Evolutionary conservation across 2,329 filamentous ascomycete genomes (phyloP).

Genomic region (Phaeosphaeriaceae sp.): DNA sequence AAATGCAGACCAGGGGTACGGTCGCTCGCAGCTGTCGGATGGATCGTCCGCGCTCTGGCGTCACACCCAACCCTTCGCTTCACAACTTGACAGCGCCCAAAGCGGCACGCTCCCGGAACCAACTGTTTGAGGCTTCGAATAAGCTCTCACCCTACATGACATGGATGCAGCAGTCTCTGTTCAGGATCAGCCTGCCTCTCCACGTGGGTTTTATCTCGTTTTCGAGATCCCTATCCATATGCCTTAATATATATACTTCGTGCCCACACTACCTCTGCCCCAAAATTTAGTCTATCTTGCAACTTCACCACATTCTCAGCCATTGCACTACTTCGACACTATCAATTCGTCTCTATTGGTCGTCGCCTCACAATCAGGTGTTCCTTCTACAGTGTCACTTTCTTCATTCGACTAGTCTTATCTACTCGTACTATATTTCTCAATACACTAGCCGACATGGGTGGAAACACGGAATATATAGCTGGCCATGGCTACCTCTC

Average conservation of each 20-base stretch:
- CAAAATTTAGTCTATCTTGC: constrained; percentile 2
- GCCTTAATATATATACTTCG: constrained; percentile 38
- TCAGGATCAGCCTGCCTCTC: constrained; percentile 44
- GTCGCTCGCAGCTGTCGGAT: constrained; percentile 37
- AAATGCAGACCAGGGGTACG: constrained; percentile 34
- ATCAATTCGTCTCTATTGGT: not conserved
- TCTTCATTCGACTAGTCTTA: constrained; percentile 35
- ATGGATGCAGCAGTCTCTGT: constrained; percentile 43
- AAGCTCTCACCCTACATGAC: constrained; percentile 43
- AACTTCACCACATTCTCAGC: not conserved
- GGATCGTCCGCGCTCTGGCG: constrained; percentile 41
- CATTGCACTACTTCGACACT: not conserved
- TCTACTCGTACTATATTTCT: constrained; percentile 34
- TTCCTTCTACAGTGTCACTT: constrained; percentile 14
- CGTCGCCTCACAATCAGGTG: not conserved
- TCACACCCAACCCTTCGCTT: constrained; percentile 47
- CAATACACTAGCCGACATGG: constrained; percentile 45
- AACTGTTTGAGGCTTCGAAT: constrained; percentile 49
- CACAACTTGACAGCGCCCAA: constrained; percentile 49
- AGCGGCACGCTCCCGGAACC: constrained; percentile 49
- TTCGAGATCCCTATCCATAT: constrained; percentile 37
- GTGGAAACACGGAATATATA: constrained; percentile 51
- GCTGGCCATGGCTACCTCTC: constrained; percentile 53
- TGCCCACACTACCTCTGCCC: constrained; percentile 28
- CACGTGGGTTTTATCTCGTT: constrained; percentile 46